These are phyloP conservation scores for Prinsepia uniflora DNA, from an alignment of 306 rosid species.

Conservation along the genomic window DNA sequence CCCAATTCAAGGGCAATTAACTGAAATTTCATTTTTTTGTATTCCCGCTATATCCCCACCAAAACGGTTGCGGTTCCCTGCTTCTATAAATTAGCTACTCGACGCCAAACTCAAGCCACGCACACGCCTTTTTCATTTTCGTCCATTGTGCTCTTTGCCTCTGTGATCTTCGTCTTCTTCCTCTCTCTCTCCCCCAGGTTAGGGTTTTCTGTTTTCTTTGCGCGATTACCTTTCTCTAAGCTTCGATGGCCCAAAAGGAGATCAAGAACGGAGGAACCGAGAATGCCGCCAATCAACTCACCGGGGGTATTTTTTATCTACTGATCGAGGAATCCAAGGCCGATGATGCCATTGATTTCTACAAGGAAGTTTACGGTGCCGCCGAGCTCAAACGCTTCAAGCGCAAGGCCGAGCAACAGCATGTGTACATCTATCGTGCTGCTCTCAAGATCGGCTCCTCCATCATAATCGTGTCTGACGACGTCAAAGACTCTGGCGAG, in stretches of 20 bases:
- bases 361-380: slow-evolving; percentile 71
- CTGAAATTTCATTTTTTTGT: not conserved
- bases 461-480: too few species aligned
- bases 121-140: slow-evolving; percentile 33
- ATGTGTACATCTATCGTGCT: too few species aligned
- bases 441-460: too few species aligned
- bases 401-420: too few species aligned
- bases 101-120: slow-evolving; percentile 3
- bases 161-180: not conserved
- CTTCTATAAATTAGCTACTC: slow-evolving; percentile 43
- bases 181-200: slow-evolving; percentile 51
- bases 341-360: slow-evolving; percentile 62
- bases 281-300: too few species aligned
- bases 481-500: too few species aligned
- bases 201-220: not conserved
- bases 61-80: slow-evolving; percentile 48
- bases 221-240: too few species aligned
- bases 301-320: too few species aligned
- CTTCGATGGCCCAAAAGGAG: slow-evolving; percentile 56
- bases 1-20: not conserved
- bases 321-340: slow-evolving; percentile 57
- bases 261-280: slow-evolving; percentile 53
- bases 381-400: too few species aligned
- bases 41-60: slow-evolving; percentile 41
- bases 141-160: not conserved